Conservation (phyloP, 176 grass and related monocot species). For the Triticum urartu region DNA sequence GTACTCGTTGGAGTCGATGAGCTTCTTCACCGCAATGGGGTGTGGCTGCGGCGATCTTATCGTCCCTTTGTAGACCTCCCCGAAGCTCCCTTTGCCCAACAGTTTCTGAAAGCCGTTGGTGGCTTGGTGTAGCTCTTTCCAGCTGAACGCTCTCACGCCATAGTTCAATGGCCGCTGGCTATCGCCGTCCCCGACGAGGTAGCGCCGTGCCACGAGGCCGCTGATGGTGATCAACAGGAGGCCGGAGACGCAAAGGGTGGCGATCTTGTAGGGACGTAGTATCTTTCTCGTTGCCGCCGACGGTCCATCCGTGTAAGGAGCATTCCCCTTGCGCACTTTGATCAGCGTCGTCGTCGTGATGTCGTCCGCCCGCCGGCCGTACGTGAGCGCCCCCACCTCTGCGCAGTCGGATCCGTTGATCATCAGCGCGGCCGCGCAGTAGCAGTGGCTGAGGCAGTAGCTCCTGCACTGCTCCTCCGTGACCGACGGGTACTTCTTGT, state of each 20-base stretch:
- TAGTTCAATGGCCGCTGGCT: neutral
- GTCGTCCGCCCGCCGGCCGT: neutral
- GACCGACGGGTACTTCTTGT: neutral
- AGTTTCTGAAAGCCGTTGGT: slow-evolving; percentile 35
- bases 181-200: neutral
- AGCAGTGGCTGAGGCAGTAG: slow-evolving; percentile 21
- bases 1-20: neutral
- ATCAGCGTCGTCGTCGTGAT: slow-evolving; percentile 1
- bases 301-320: no score
- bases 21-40: slow-evolving; percentile 28
- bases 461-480: neutral
- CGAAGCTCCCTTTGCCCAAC: slow-evolving; percentile 35
- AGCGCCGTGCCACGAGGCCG: neutral
- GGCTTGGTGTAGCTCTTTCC: slow-evolving; percentile 14
- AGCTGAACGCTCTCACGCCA: slow-evolving; percentile 11
- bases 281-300: no score
- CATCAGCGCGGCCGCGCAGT: neutral
- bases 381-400: neutral
- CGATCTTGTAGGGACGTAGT: no score
- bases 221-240: neutral
- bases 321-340: no score
- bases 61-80: slow-evolving; percentile 1
- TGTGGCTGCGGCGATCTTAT: neutral
- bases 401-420: neutral
- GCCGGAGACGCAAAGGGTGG: no score